These are phyloP conservation scores for Salvia sclarea DNA, from an alignment of 305 asterid genomes.

Conservation along the genomic window DNA sequence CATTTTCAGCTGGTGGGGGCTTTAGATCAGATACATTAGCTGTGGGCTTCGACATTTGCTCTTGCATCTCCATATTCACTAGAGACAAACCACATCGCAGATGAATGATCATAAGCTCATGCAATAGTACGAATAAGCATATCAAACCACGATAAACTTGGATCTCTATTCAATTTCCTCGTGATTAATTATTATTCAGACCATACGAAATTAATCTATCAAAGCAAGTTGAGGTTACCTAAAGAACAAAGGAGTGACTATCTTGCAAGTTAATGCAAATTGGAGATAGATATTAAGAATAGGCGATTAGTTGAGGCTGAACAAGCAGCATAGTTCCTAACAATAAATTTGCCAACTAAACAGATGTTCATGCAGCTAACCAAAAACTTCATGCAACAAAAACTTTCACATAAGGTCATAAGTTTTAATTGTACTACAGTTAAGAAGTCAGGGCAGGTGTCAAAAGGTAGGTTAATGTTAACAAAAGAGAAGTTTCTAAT, in stretches of 20 bases:
- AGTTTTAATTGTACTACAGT: background rate
- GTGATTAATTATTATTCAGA: slow-evolving; percentile 19
- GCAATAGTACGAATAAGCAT: slow-evolving; percentile 20
- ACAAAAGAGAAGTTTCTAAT: background rate
- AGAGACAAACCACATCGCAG: slow-evolving; percentile 30
- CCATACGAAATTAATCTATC: slow-evolving; percentile 2
- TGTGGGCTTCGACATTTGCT: slow-evolving; percentile 55
- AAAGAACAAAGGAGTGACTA: background rate
- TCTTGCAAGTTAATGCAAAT: background rate
- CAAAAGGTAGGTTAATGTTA: slow-evolving; percentile 3
- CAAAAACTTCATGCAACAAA: slow-evolving; percentile 20
- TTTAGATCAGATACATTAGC: slow-evolving; percentile 58
- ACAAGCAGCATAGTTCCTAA: slow-evolving; percentile 1
- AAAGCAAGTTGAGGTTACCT: no score
- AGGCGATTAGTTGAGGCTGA: slow-evolving; percentile 22
- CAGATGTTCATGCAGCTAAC: slow-evolving; percentile 9
- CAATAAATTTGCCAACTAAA: slow-evolving; percentile 2
- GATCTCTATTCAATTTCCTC: slow-evolving; percentile 12
- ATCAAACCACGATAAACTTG: slow-evolving; percentile 24
- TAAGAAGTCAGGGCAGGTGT: slow-evolving; percentile 2
- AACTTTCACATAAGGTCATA: slow-evolving; percentile 8
- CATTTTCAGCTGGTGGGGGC: slow-evolving; percentile 69
- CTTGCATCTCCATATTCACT: slow-evolving; percentile 71
- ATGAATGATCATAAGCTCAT: slow-evolving; percentile 22
- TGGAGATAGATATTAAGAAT: slow-evolving; percentile 9